Evolutionary conservation across 495 filamentous ascomycete genomes (phyloP).

Genomic region (Penicillium subrubescens): DNA sequence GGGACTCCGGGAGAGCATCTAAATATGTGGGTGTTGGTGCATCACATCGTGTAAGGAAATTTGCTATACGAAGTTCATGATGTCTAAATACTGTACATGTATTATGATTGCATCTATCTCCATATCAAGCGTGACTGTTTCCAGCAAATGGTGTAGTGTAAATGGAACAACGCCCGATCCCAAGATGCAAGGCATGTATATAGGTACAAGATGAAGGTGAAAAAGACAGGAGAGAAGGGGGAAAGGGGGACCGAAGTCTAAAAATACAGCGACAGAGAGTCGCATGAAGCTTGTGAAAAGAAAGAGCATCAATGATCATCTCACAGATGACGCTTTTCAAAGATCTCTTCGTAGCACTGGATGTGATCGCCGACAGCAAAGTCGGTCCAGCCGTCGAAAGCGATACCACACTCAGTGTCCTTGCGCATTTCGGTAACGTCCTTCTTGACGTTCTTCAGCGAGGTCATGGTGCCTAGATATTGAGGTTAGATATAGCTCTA

Average conservation of each 20-base stretch:
- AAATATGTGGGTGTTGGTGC: too few relatives aligned
- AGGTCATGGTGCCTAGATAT: slow-evolving; percentile 65
- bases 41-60: not conserved
- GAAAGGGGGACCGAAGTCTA: slow-evolving; percentile 10
- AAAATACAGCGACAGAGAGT: slow-evolving; percentile 19
- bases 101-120: not conserved
- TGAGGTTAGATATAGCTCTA: slow-evolving; percentile 2
- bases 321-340: slow-evolving; percentile 64
- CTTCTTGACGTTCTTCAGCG: slow-evolving; percentile 90
- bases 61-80: not conserved
- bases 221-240: slow-evolving; percentile 13
- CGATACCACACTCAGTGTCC: slow-evolving; percentile 89
- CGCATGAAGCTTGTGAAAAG: slow-evolving; percentile 1
- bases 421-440: slow-evolving; percentile 87
- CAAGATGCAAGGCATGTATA: slow-evolving; percentile 23
- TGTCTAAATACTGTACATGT: not conserved
- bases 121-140: slow-evolving; percentile 4
- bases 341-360: slow-evolving; percentile 80
- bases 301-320: not conserved
- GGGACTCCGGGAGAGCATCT: not conserved
- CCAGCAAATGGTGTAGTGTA: not conserved
- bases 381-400: slow-evolving; percentile 75
- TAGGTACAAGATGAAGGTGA: slow-evolving; percentile 13
- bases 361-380: slow-evolving; percentile 82
- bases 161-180: slow-evolving; percentile 24